phyloP scores from a whole-genome alignment of 768 basidiomycete species.

The Suillus subalutaceus region DNA sequence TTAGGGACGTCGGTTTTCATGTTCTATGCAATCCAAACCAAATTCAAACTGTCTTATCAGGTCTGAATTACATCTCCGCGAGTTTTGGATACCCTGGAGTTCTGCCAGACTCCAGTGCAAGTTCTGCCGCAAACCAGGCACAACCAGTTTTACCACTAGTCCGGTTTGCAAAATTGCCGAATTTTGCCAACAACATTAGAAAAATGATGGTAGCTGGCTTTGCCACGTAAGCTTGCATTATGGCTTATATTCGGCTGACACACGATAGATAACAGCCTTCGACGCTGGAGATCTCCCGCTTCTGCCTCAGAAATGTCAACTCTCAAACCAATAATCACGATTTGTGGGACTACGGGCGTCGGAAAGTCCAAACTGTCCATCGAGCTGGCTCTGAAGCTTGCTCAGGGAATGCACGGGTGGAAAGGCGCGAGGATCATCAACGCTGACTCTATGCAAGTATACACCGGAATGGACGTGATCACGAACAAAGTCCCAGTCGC shows the following conservation, averaged over 20 bases:
- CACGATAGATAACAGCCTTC: not conserved
- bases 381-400: slow-evolving; percentile 72
- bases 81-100: not conserved
- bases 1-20: not conserved
- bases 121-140: not conserved
- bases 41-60: not conserved
- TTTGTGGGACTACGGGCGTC: slow-evolving; percentile 94
- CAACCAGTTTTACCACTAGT: not conserved
- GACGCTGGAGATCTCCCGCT: not conserved
- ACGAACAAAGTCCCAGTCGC: slow-evolving; percentile 87
- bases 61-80: not conserved
- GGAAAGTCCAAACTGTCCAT: slow-evolving; percentile 94
- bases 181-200: not conserved
- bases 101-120: not conserved
- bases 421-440: slow-evolving; percentile 81
- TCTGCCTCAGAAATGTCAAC: slow-evolving; percentile 27
- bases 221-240: not conserved
- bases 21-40: not conserved
- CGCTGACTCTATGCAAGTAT: slow-evolving; percentile 98
- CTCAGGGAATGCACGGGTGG: slow-evolving; percentile 44
- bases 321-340: slow-evolving; percentile 70
- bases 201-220: not conserved
- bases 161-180: too few relatives aligned
- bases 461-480: slow-evolving; percentile 86
- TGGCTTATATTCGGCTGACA: not conserved